Conservation (phyloP, 805 yeast genomes). For the Barnettozyma botsteinii region DNA sequence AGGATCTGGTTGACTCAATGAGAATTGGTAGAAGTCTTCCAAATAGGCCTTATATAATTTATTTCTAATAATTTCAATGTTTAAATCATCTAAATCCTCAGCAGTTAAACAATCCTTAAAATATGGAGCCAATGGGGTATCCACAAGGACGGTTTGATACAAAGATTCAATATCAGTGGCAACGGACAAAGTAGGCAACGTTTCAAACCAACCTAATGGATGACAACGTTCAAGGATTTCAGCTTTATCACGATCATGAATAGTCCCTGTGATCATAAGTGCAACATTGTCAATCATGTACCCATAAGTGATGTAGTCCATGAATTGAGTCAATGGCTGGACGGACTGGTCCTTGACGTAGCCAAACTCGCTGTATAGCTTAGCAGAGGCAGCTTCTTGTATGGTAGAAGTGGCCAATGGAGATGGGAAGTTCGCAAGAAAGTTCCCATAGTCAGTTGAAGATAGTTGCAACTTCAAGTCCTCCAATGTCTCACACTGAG, state of each 20-base stretch:
- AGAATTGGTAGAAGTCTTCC: conserved; percentile 76
- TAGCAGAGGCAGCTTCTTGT: conserved; percentile 69
- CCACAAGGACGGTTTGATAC: conserved; percentile 87
- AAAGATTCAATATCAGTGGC: conserved; percentile 94
- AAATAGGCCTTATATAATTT: conserved; percentile 87
- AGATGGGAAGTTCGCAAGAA: conserved; percentile 74
- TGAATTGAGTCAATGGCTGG: conserved; percentile 70
- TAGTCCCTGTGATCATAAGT: conserved; percentile 92
- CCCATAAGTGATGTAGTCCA: conserved; percentile 91
- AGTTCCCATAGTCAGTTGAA: conserved; percentile 93
- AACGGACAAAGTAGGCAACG: conserved; percentile 88
- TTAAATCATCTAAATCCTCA: conserved; percentile 88
- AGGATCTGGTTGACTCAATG: conserved; percentile 61
- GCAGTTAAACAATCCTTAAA: conserved; percentile 84
- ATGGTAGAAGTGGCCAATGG: conserved; percentile 84
- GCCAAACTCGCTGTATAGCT: conserved; percentile 76
- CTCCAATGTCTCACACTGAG: conserved; percentile 93
- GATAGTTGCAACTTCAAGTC: conserved; percentile 91
- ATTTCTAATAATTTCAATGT: conserved; percentile 92
- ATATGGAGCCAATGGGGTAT: conserved; percentile 96
- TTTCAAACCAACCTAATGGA: conserved; percentile 98
- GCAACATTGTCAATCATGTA: conserved; percentile 98
- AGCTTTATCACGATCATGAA: conserved; percentile 86
- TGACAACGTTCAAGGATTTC: conserved; percentile 90
- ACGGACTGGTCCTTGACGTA: conserved; percentile 81